Conservation (phyloP, 805 yeast genomes). For the Millerozyma acaciae region DNA sequence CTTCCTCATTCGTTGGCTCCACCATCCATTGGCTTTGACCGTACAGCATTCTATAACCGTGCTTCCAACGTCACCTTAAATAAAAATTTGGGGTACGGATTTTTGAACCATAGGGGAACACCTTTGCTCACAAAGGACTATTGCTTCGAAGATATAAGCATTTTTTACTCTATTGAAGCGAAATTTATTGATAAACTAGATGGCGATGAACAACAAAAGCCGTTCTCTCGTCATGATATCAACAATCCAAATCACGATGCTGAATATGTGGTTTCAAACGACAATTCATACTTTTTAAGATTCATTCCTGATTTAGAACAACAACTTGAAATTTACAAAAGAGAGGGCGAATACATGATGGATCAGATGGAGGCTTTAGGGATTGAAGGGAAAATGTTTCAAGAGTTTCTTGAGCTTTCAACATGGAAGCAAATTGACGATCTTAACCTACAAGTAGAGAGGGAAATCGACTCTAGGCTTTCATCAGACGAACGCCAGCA, state of each 20-base stretch:
- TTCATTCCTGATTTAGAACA: slow-evolving; percentile 36
- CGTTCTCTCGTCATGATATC: slow-evolving; percentile 32
- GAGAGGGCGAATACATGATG: slow-evolving; percentile 19
- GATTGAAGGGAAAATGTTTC: slow-evolving; percentile 31
- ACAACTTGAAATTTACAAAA: slow-evolving; percentile 23
- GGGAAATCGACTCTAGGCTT: slow-evolving; percentile 33
- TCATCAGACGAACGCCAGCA: slow-evolving; percentile 20
- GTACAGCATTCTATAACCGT: slow-evolving; percentile 31
- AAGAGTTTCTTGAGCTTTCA: slow-evolving; percentile 17
- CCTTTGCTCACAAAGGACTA: slow-evolving; percentile 51
- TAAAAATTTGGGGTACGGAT: slow-evolving; percentile 53
- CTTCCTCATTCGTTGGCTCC: slow-evolving; percentile 40
- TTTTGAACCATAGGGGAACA: slow-evolving; percentile 45
- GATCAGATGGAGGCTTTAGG: slow-evolving; percentile 30
- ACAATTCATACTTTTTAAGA: slow-evolving; percentile 34
- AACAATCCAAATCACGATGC: slow-evolving; percentile 29
- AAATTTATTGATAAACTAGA: slow-evolving; percentile 46
- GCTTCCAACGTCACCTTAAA: slow-evolving; percentile 33
- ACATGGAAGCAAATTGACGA: slow-evolving; percentile 34
- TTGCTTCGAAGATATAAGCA: slow-evolving; percentile 39
- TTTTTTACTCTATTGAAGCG: slow-evolving; percentile 53
- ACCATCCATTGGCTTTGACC: slow-evolving; percentile 40
- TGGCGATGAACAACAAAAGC: slow-evolving; percentile 24
- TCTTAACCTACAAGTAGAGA: slow-evolving; percentile 28
- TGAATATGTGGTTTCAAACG: slow-evolving; percentile 34